Base-by-base conservation (phyloP, 202 grass and related monocot genomes). In the Panicum hallii region DNA sequence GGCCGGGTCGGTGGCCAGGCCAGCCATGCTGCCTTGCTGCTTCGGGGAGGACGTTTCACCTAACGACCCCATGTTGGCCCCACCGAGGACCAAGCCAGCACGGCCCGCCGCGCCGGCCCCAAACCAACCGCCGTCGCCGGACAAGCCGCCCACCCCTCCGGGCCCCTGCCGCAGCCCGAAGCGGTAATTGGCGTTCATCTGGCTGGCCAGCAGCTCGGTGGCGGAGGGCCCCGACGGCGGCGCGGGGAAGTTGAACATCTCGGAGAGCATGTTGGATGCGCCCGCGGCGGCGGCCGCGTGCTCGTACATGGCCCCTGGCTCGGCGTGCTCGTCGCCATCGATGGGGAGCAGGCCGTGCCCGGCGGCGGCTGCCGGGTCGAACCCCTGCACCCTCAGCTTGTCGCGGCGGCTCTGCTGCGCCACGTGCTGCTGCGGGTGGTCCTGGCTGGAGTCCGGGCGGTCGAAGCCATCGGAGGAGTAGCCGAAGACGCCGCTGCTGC, bases 381-480 rank as follows among this genome's bases (percentile, higher is more conserved):
- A 96, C 16, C 91, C 93, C 57, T 92, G 93, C 43, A 99, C 90
- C 82, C 91, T 77, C 30, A 97, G 85, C 85, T 99, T 99, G 48
- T 99, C 93, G 49, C 92, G 86, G 73, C 93, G 91, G 87, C 88
- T 93, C 86, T 95, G 96, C 84, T 94, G 96, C 36, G 91, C 97
- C 81, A 99, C 80, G 80, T 97, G 97, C 19, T 89, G 83, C 12
- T 91, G 61, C 23, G 84, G 75, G 55, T 89, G 85, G 40, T 89
- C 74, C 54, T 82, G 70, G 82, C 66, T 67, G 63, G 66, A 75
- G 53, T 74, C 86, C 6, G 85, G 64, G 17, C 88, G 72, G 79
- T 88, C 93, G 79, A 85, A 90, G 63, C 90, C 91, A 87, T 93
- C 91, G 16, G 91, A 83, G 72, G 93, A 88, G 88, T 91, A 99